These are phyloP conservation scores for Cornus controversa DNA, from an alignment of 148 eudicot species.

Conservation along the genomic window DNA sequence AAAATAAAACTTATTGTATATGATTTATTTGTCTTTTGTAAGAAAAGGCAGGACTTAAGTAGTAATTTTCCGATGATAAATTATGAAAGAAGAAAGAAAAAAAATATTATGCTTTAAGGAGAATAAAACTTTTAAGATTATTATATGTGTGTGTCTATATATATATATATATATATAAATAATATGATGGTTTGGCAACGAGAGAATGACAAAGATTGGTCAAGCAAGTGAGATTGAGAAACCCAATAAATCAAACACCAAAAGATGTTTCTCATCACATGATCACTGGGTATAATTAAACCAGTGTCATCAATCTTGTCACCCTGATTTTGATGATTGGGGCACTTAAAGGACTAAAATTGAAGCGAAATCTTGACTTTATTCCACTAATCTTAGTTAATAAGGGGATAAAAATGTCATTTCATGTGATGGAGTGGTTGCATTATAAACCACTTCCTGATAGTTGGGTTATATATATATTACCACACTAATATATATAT, in stretches of 20 bases:
- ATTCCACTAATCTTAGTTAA: not conserved
- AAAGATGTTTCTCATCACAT: slow-evolving; percentile 6
- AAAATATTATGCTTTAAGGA: not conserved
- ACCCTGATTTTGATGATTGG: not conserved
- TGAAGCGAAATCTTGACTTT: not conserved
- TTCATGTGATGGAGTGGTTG: not conserved
- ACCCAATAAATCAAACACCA: slow-evolving; percentile 2
- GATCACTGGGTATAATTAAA: not conserved
- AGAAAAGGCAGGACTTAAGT: no score
- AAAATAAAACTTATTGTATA: no score
- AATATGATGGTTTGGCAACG: slow-evolving; percentile 10
- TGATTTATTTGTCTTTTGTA: no score
- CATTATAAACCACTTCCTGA: no score
- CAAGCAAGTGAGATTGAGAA: slow-evolving; percentile 15
- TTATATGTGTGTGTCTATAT: not conserved
- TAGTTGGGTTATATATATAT: no score
- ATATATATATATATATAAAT: not conserved
- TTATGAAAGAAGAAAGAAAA: not conserved
- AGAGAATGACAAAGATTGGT: slow-evolving; percentile 27
- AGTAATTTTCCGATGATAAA: no score
- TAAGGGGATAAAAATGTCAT: not conserved
- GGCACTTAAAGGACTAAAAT: not conserved
- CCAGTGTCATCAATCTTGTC: not conserved
- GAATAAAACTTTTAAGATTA: not conserved
- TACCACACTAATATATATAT: no score